Conservation (phyloP, 2,329 filamentous ascomycete species). For the Microsporum audouinii region DNA sequence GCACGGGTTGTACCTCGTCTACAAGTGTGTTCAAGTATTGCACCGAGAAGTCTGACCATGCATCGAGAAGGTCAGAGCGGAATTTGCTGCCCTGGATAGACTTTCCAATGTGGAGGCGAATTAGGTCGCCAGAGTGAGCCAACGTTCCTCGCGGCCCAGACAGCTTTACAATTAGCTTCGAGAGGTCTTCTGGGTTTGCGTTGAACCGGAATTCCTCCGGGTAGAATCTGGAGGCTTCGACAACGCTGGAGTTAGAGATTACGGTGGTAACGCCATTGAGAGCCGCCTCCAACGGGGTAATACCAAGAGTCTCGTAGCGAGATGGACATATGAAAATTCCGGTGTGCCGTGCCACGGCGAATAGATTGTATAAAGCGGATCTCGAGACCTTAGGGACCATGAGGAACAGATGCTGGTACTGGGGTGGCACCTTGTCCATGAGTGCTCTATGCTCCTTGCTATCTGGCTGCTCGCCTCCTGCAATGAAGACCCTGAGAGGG, state of each 20-base stretch:
- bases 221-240: background rate
- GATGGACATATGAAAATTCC: background rate
- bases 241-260: background rate
- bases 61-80: background rate
- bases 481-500: background rate
- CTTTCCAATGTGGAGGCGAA: background rate
- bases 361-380: background rate
- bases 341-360: background rate
- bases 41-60: background rate
- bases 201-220: background rate
- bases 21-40: background rate
- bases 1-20: background rate
- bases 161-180: background rate
- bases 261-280: background rate
- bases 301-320: slow-evolving; percentile 1
- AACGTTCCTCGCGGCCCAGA: background rate
- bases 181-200: background rate
- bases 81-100: background rate
- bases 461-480: background rate
- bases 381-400: background rate
- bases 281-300: background rate
- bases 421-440: background rate
- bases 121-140: background rate
- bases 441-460: background rate
- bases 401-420: background rate